Conservation (phyloP, 1,284 basidiomycete genomes). For the Cystobasidium slooffiae region DNA sequence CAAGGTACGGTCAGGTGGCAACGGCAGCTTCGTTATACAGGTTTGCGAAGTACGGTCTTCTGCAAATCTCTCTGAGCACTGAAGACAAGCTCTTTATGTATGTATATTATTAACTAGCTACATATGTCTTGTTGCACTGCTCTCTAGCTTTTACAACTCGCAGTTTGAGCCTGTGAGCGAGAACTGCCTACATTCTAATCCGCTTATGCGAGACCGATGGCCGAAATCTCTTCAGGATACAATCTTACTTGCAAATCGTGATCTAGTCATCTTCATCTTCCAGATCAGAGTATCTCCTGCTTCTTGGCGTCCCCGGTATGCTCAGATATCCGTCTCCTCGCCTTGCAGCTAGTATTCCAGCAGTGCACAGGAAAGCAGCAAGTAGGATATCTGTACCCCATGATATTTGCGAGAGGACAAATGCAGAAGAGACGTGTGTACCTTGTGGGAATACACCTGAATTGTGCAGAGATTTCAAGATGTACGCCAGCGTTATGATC, state of each 20-base stretch:
- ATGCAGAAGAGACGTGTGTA: constrained; percentile 17
- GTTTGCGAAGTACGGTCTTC: too few species aligned
- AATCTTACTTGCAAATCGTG: too few species aligned
- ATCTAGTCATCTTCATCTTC: constrained; percentile 17
- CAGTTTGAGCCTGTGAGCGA: too few species aligned
- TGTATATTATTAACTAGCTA: too few species aligned
- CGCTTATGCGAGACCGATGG: too few species aligned
- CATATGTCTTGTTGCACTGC: too few species aligned
- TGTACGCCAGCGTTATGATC: constrained; percentile 19
- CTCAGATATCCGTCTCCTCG: constrained; percentile 17
- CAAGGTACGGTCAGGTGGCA: neutral
- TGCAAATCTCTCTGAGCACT: too few species aligned
- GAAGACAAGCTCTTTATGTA: too few species aligned
- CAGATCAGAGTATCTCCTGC: constrained; percentile 8
- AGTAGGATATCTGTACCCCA: constrained; percentile 29
- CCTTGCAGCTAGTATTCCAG: constrained; percentile 12
- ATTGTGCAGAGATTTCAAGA: constrained; percentile 24
- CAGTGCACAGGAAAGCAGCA: neutral
- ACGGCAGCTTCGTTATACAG: too few species aligned
- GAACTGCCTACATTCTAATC: too few species aligned
- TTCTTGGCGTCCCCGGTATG: constrained; percentile 10
- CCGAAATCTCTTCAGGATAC: too few species aligned
- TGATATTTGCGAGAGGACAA: constrained; percentile 31
- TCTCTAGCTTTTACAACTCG: too few species aligned
- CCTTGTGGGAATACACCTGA: constrained; percentile 19